Base-by-base conservation (phyloP, 352 stramenopile species). In the Phytophthora meadii region DNA sequence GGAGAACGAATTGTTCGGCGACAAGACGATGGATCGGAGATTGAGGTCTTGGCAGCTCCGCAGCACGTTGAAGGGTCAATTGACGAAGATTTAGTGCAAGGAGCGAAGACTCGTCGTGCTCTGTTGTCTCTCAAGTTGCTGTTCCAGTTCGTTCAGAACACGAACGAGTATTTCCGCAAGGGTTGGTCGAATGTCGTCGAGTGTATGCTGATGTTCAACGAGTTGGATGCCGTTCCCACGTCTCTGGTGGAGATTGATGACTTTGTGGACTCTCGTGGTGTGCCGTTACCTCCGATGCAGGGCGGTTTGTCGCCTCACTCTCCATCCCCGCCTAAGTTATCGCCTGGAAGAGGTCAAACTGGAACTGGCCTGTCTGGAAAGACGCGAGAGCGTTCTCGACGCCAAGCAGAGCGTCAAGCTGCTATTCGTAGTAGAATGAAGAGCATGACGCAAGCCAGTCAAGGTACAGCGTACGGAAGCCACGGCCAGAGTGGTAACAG, bases 221-320 rank as follows among this genome's bases (percentile, higher is more conserved):
- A 94, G 65, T 63, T 96, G 17, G 88, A 96, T 49, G 86, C 89
- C 0, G 79, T 93, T 22, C 88, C 88, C 14, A 92, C 82, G 3
- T 95, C 88, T 15, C 64, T 96, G n/a, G 87, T 94, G 36, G 88
- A 96, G 70, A 94, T 94, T 59, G 88, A 96, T 53, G 88, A 95
- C 62, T 95, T 95, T 66, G 88, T 95, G 14, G 88, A 96, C 41
- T 88, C 83, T 0, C 82, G 86, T 0, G 88, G 88, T 24, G 88
- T 96, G 10, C 88, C 88, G 12, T 54, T 96, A 15, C 88, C 88
- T 36, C 88, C 88, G 5, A 89, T 92, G 57, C 82, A 92, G 48
- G 81, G 82, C 8, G 68, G 65, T 1, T 40, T 28, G 6, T 60
- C 49, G 5, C 27, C 37, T 5, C 72, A 79, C 22, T 42, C 54